Conservation (phyloP, 345 rosid species). For the Salix udensis region DNA sequence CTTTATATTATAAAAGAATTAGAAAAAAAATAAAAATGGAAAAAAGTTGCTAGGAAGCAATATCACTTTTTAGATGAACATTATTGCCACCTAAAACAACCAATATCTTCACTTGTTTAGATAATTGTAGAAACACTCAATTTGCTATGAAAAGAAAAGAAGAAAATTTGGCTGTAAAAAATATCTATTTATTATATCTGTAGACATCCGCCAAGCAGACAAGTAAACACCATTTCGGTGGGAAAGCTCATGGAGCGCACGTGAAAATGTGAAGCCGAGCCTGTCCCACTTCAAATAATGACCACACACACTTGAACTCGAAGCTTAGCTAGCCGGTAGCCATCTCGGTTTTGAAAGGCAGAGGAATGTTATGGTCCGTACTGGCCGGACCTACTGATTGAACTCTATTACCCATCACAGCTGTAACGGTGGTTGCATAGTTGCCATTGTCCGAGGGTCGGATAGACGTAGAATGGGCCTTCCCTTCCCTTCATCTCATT, state of each 20-base stretch:
- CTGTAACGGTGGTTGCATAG: slow-evolving; percentile 11
- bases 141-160: too few species aligned
- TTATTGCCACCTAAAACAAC: too few species aligned
- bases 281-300: slow-evolving; percentile 4
- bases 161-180: neutral
- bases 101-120: too few species aligned
- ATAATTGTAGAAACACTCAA: too few species aligned
- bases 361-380: neutral
- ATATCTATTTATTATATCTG: neutral
- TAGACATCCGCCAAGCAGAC: neutral
- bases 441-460: neutral
- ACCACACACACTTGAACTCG: neutral
- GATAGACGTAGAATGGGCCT: neutral
- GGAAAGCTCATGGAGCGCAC: slow-evolving; percentile 4
- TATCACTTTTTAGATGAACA: too few species aligned
- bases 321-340: neutral
- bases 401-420: neutral
- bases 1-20: too few species aligned
- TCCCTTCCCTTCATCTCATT: neutral
- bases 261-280: neutral
- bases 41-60: too few species aligned
- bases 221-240: neutral
- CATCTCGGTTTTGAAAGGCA: neutral
- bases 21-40: too few species aligned
- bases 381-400: neutral